Conservation (phyloP, 345 rosid genomes). For the Ceriops decandra region DNA sequence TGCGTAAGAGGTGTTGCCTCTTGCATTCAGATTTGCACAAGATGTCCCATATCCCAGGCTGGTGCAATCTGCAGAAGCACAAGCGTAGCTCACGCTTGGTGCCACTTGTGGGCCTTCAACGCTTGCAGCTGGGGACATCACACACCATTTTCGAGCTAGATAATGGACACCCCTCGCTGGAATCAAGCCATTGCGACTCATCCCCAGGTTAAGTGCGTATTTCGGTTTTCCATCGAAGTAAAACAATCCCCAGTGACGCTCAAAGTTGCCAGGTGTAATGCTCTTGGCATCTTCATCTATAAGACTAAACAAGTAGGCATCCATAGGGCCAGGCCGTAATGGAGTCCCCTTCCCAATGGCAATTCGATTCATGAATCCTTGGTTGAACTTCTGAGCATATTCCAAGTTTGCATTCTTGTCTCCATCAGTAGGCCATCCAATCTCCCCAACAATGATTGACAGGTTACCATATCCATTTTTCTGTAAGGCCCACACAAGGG, state of each 20-base stretch:
- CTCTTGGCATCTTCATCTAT: conserved; percentile 26
- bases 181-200: conserved; percentile 29
- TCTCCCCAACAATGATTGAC: conserved; percentile 21
- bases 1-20: conserved; percentile 58
- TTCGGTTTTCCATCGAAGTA: conserved; percentile 26
- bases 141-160: conserved; percentile 52
- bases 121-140: conserved; percentile 43
- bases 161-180: conserved; percentile 45
- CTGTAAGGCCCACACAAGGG: conserved; percentile 19
- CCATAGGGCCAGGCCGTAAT: conserved; percentile 14
- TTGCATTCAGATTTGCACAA: conserved; percentile 42
- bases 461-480: conserved; percentile 21
- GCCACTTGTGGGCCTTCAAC: conserved; percentile 46
- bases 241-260: conserved; percentile 31
- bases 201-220: conserved; percentile 12
- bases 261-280: conserved; percentile 24
- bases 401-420: conserved; percentile 20
- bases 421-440: conserved; percentile 33
- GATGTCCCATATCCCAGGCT: conserved; percentile 57
- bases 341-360: conserved; percentile 20
- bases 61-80: conserved; percentile 62
- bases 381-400: conserved; percentile 23
- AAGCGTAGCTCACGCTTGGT: conserved; percentile 62
- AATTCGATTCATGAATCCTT: conserved; percentile 16
- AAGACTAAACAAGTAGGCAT: conserved; percentile 25